Evolutionary conservation across 495 filamentous ascomycete species (phyloP).

Genomic region (Evernia prunastri): DNA sequence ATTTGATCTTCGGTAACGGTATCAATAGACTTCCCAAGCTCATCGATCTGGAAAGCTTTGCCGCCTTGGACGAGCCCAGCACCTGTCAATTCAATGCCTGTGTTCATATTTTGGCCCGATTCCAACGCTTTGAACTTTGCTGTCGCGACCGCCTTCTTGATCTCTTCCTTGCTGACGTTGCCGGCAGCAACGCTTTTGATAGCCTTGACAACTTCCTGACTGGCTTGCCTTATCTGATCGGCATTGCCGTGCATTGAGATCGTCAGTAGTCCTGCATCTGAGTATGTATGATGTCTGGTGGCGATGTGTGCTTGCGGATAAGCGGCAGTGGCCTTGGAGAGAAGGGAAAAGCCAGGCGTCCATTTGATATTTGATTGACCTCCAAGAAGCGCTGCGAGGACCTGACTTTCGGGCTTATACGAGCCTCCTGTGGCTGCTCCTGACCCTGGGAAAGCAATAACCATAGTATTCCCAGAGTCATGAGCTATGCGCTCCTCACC

Average conservation of each 20-base stretch:
- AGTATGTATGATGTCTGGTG: constrained; percentile 78
- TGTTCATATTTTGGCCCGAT: constrained; percentile 63
- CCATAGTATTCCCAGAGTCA: constrained; percentile 63
- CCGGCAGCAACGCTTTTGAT: constrained; percentile 74
- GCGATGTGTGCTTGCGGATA: constrained; percentile 58
- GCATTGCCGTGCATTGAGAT: constrained; percentile 72
- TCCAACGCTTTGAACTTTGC: constrained; percentile 93
- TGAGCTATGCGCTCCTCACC: constrained; percentile 88
- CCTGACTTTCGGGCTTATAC: constrained; percentile 83
- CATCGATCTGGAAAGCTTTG: constrained; percentile 81
- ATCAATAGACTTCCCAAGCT: constrained; percentile 71
- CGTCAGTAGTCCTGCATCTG: constrained; percentile 84
- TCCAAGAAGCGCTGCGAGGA: constrained; percentile 85
- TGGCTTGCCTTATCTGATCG: constrained; percentile 56
- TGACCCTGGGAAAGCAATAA: constrained; percentile 88
- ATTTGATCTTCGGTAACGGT: constrained; percentile 76
- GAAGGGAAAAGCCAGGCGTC: constrained; percentile 84
- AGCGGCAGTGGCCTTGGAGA: constrained; percentile 66
- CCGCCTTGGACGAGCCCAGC: constrained; percentile 69
- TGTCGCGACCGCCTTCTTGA: constrained; percentile 84
- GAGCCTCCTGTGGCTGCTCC: constrained; percentile 56
- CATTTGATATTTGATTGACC: constrained; percentile 91
- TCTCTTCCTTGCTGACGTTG: constrained; percentile 68
- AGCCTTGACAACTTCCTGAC: constrained; percentile 59
- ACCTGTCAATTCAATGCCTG: constrained; percentile 64